Evolutionary conservation across 208 protist genomes (phyloP).

Genomic region (Balamuthia mandrillaris): DNA sequence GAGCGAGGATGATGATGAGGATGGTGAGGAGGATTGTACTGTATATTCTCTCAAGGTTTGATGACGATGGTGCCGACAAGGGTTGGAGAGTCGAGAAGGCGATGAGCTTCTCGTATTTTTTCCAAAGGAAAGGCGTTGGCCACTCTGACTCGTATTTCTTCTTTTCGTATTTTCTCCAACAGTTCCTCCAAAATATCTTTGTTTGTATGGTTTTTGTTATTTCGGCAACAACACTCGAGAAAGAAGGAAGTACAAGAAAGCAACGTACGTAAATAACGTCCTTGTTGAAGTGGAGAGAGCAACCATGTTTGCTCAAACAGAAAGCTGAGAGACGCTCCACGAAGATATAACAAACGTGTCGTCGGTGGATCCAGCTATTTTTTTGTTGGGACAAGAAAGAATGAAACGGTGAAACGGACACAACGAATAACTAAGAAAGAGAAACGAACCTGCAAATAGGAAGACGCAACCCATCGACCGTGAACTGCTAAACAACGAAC

Average conservation of each 20-base stretch:
- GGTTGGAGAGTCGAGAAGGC: neutral
- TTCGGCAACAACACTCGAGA: neutral
- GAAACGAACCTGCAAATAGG: neutral
- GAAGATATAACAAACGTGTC: neutral
- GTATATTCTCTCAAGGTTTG: conserved; percentile 13
- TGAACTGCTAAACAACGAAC: neutral
- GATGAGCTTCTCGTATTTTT: conserved; percentile 10
- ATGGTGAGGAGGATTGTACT: too few species aligned
- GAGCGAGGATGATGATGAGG: too few species aligned
- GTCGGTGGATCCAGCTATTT: neutral
- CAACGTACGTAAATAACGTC: neutral
- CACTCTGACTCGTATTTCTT: conserved; percentile 18
- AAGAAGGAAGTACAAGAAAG: neutral
- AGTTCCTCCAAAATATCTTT: neutral
- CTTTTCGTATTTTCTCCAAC: conserved; percentile 13
- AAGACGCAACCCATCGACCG: conserved; percentile 10
- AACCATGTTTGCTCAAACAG: conserved; percentile 14
- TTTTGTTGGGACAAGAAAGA: neutral
- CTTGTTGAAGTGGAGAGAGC: neutral
- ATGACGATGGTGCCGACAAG: conserved; percentile 2
- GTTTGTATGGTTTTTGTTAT: neutral
- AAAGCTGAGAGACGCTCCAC: conserved; percentile 1
- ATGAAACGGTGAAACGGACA: neutral
- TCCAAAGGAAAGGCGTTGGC: neutral
- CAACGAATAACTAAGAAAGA: neutral